phyloP scores from a whole-genome alignment of 306 rosid species.

The Vigna reflexopilosa region DNA sequence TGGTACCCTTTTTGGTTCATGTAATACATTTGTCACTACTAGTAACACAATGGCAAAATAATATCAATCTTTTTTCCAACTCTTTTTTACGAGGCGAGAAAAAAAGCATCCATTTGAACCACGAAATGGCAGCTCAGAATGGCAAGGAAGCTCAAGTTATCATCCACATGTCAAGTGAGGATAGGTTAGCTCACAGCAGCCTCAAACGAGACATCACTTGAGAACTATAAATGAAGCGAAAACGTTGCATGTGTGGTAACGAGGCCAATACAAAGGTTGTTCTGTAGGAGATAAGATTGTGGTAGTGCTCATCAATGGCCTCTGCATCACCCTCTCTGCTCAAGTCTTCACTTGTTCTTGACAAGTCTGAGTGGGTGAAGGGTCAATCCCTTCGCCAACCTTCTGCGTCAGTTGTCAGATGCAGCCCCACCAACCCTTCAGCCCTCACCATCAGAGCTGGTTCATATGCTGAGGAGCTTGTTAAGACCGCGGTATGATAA shows the following conservation, averaged over 20 bases:
- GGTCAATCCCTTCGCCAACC: conserved; percentile 83
- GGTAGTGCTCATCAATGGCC: conserved; percentile 40
- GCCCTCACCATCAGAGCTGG: conserved; percentile 71
- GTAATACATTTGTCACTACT: conserved; percentile 52
- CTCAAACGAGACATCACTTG: conserved; percentile 73
- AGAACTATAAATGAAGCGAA: conserved; percentile 62
- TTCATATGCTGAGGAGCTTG: conserved; percentile 82
- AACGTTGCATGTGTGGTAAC: conserved; percentile 62
- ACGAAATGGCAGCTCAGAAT: conserved; percentile 27
- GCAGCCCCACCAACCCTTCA: conserved; percentile 60
- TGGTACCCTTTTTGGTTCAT: conserved; percentile 37
- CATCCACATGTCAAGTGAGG: conserved; percentile 60
- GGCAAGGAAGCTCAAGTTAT: conserved; percentile 65
- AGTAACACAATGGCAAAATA: background rate
- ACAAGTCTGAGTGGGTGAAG: conserved; percentile 89
- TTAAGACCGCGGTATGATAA: conserved; percentile 82
- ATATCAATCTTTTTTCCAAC: conserved; percentile 28
- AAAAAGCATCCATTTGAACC: conserved; percentile 60
- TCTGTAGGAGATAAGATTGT: conserved; percentile 72
- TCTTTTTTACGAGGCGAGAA: conserved; percentile 58
- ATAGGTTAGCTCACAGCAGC: conserved; percentile 65
- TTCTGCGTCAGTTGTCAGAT: conserved; percentile 58
- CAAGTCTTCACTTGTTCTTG: conserved; percentile 77
- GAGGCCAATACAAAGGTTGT: conserved; percentile 51
- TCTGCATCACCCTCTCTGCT: conserved; percentile 85